Evolutionary conservation across 1,284 basidiomycete species (phyloP).

Genomic region (Trichosporon ovoides): DNA sequence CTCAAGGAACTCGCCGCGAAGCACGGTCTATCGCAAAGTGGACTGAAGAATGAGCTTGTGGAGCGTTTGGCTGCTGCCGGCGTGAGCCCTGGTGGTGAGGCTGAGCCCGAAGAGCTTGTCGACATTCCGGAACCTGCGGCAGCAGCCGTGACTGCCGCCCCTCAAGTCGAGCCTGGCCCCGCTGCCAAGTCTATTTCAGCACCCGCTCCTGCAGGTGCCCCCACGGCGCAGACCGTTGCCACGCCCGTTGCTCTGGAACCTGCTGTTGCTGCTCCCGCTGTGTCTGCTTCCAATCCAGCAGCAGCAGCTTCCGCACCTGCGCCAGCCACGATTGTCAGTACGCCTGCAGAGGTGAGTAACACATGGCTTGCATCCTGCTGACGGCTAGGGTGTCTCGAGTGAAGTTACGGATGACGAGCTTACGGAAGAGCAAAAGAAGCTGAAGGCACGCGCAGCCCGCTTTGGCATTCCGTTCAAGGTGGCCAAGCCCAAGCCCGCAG

Average conservation of each 20-base stretch:
- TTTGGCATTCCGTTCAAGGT: slow-evolving; percentile 46
- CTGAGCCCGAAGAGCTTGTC: slow-evolving; percentile 24
- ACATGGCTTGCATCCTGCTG: not conserved
- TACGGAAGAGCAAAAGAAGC: slow-evolving; percentile 42
- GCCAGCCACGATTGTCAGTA: slow-evolving; percentile 2
- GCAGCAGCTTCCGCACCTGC: not conserved
- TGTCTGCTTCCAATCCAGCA: not conserved
- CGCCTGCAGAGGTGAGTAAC: slow-evolving; percentile 8
- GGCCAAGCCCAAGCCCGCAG: slow-evolving; percentile 14
- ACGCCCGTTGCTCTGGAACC: not conserved
- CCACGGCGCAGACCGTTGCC: not conserved
- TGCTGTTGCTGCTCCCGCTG: not conserved
- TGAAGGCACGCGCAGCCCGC: slow-evolving; percentile 44
- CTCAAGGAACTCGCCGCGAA: slow-evolving; percentile 48
- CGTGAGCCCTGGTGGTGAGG: slow-evolving; percentile 21
- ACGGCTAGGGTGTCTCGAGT: slow-evolving; percentile 5
- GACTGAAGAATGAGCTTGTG: slow-evolving; percentile 50
- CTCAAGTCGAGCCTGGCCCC: not conserved
- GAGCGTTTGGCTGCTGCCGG: slow-evolving; percentile 45
- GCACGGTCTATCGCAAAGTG: slow-evolving; percentile 37
- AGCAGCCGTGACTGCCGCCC: not conserved
- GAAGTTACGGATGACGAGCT: slow-evolving; percentile 16
- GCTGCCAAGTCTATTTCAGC: slow-evolving; percentile 3
- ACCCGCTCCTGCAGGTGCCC: not conserved
- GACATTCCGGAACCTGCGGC: not conserved